Conservation (phyloP, 768 basidiomycete genomes). For the Mycena belliarum region DNA sequence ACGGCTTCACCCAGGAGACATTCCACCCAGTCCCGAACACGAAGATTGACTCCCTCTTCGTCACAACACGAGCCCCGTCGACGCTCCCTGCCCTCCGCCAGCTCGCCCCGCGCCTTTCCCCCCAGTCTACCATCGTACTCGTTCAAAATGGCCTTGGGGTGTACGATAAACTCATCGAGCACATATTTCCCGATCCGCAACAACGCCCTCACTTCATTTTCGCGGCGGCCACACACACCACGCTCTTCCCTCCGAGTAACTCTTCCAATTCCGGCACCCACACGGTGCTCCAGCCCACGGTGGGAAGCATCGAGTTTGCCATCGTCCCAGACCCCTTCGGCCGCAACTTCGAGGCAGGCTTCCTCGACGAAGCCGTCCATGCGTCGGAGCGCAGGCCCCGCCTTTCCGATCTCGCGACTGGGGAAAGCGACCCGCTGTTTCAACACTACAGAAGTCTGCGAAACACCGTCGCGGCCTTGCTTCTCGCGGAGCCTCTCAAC, state of each 20-base stretch:
- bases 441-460: constrained; percentile 61
- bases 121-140: constrained; percentile 82
- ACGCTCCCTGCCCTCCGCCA: constrained; percentile 57
- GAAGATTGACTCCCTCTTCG: constrained; percentile 74
- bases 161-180: constrained; percentile 64
- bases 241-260: constrained; percentile 41
- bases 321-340: constrained; percentile 69
- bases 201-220: constrained; percentile 72
- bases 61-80: constrained; percentile 77
- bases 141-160: constrained; percentile 94
- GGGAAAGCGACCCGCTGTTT: constrained; percentile 37
- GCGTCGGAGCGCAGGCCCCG: constrained; percentile 41
- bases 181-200: constrained; percentile 57
- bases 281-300: constrained; percentile 49
- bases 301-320: constrained; percentile 72
- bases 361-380: constrained; percentile 36
- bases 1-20: constrained; percentile 53
- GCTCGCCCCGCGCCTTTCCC: constrained; percentile 63
- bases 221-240: constrained; percentile 64
- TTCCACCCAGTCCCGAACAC: constrained; percentile 31
- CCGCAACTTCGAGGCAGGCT: constrained; percentile 63
- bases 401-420: constrained; percentile 53
- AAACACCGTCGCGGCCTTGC: constrained; percentile 66
- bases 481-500: constrained; percentile 54
- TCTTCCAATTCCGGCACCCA: constrained; percentile 24